phyloP scores from a whole-genome alignment of 202 grass and related monocot species.

The Brachypodium distachyon region DNA sequence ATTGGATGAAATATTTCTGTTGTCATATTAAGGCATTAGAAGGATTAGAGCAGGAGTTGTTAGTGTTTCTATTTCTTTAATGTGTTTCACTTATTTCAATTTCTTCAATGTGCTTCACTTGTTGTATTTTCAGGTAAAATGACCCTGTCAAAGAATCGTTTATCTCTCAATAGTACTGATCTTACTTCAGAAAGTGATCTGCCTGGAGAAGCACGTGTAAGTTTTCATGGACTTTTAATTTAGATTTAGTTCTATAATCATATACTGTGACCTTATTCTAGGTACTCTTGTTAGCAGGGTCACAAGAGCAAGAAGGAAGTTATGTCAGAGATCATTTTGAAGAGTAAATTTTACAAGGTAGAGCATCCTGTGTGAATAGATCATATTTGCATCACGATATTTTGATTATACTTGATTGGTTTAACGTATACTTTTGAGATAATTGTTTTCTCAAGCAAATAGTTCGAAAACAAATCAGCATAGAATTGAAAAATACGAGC shows the following conservation, averaged over 20 bases:
- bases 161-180: slow-evolving; percentile 37
- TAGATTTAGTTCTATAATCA: background rate
- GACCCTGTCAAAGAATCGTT: slow-evolving; percentile 19
- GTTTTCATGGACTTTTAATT: background rate
- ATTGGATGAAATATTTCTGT: background rate
- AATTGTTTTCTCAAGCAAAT: no score
- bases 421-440: no score
- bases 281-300: slow-evolving; percentile 38
- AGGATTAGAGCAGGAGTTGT: background rate
- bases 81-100: background rate
- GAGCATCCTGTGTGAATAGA: background rate
- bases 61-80: background rate
- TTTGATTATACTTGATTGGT: no score
- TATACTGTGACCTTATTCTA: slow-evolving; percentile 10
- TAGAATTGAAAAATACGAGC: no score
- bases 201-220: slow-evolving; percentile 32
- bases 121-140: slow-evolving; percentile 35
- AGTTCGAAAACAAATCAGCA: no score
- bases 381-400: no score
- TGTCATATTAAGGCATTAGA: background rate
- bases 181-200: slow-evolving; percentile 32
- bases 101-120: background rate
- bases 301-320: slow-evolving; percentile 97
- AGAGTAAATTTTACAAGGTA: slow-evolving; percentile 99
- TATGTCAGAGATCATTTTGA: slow-evolving; percentile 89